These are phyloP conservation scores for Diutina scorzettiae DNA, from an alignment of 1,139 yeast species.

Conservation along the genomic window DNA sequence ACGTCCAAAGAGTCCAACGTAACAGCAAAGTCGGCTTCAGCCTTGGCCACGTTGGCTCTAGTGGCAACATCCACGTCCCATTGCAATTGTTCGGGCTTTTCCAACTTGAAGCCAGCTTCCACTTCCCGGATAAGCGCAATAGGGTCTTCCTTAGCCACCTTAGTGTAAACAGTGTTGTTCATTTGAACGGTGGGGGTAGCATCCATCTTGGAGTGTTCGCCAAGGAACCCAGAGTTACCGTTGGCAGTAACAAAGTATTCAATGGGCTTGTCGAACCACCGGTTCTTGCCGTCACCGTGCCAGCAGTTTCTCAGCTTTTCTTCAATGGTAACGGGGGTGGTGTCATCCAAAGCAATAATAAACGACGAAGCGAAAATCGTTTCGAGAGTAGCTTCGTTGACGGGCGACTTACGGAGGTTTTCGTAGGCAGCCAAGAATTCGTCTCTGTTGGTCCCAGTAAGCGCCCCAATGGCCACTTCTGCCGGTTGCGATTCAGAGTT, in stretches of 20 bases:
- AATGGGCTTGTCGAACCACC: conserved; percentile 87
- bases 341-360: conserved; percentile 67
- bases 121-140: conserved; percentile 19
- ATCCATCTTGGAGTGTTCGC: conserved; percentile 97
- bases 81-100: conserved; percentile 9
- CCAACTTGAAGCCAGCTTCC: conserved; percentile 12
- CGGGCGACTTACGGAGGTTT: conserved; percentile 43
- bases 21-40: conserved; percentile 42
- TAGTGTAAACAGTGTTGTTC: conserved; percentile 62
- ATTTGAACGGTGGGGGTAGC: conserved; percentile 91
- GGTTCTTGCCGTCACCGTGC: conserved; percentile 90
- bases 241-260: conserved; percentile 75
- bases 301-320: conserved; percentile 82
- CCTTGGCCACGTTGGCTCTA: conserved; percentile 39
- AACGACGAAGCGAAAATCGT: conserved; percentile 72
- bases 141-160: conserved; percentile 37
- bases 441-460: conserved; percentile 82
- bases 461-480: conserved; percentile 56
- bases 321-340: conserved; percentile 64
- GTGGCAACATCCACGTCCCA: conserved; percentile 43
- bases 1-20: conserved; percentile 46
- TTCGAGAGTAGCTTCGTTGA: conserved; percentile 47
- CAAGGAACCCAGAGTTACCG: conserved; percentile 86
- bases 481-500: conserved; percentile 15
- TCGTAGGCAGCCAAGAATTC: conserved; percentile 58